phyloP scores from a whole-genome alignment of 1,284 basidiomycete species.

The Puccinia horiana region DNA sequence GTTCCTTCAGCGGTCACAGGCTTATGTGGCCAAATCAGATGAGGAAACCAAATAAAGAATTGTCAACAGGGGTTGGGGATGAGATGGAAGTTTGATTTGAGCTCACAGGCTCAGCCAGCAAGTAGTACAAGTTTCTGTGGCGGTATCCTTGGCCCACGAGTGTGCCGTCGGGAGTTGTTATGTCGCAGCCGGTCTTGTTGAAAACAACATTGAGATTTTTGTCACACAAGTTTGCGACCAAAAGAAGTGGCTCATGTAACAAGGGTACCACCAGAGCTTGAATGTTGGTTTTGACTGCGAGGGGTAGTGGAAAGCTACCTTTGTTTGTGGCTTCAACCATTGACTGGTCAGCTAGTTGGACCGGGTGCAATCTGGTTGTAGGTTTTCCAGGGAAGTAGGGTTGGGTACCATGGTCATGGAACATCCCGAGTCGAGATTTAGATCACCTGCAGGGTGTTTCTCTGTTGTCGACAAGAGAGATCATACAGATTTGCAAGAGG shows the following conservation, averaged over 20 bases:
- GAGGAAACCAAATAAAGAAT: not conserved
- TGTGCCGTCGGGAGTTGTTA: not conserved
- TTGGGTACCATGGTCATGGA: not conserved
- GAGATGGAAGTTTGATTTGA: not conserved
- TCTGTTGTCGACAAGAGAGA: not conserved
- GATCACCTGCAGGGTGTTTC: not conserved
- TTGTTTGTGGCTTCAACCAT: not conserved
- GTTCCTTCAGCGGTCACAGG: not conserved
- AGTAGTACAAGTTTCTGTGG: conserved; percentile 5
- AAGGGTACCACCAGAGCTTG: not conserved
- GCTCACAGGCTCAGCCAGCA: not conserved
- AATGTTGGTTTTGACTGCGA: not conserved
- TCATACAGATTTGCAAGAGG: too few relatives aligned
- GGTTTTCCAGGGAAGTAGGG: not conserved
- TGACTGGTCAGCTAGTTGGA: conserved; percentile 2
- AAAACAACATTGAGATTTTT: not conserved
- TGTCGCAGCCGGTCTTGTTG: not conserved
- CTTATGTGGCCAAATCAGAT: not conserved
- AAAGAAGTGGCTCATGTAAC: conserved; percentile 18
- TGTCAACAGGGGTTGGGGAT: not conserved
- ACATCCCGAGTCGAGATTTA: conserved; percentile 18
- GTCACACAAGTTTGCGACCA: not conserved
- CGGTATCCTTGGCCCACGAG: not conserved
- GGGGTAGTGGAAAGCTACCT: not conserved
- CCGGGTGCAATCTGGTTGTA: not conserved